phyloP scores from a whole-genome alignment of 768 basidiomycete species.

The Tephrocybe sp. region DNA sequence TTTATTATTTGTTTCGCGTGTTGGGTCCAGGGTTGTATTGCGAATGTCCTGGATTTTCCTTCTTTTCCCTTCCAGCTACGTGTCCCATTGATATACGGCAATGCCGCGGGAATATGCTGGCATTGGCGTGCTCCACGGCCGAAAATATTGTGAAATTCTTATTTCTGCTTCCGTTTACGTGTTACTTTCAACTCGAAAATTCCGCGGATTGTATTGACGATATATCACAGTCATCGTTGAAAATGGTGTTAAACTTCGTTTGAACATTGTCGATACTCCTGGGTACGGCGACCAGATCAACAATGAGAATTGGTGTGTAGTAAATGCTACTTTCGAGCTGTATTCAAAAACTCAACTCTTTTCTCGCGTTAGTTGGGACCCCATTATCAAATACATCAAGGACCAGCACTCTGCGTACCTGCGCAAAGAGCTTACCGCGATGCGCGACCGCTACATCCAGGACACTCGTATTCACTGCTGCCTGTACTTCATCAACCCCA shows the following conservation, averaged over 20 bases:
- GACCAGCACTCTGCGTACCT: constrained; percentile 99
- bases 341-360: too few relatives aligned
- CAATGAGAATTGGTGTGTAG: constrained; percentile 96
- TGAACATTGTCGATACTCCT: constrained; percentile 99
- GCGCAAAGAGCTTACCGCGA: constrained; percentile 97
- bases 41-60: background rate
- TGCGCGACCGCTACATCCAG: constrained; percentile 97
- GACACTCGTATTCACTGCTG: constrained; percentile 99
- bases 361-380: constrained; percentile 79
- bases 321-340: too few relatives aligned
- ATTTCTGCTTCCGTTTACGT: constrained; percentile 10
- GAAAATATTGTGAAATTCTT: constrained; percentile 1
- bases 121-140: background rate
- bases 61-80: too few relatives aligned
- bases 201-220: background rate
- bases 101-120: background rate
- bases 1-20: background rate
- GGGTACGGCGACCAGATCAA: constrained; percentile 99
- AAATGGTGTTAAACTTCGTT: constrained; percentile 89
- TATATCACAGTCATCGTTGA: constrained; percentile 79
- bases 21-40: background rate
- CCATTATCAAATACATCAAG: constrained; percentile 98
- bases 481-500: constrained; percentile 97
- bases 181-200: background rate
- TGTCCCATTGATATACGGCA: background rate